Conservation (phyloP, 768 basidiomycete genomes). For the Trametes gibbosa region DNA sequence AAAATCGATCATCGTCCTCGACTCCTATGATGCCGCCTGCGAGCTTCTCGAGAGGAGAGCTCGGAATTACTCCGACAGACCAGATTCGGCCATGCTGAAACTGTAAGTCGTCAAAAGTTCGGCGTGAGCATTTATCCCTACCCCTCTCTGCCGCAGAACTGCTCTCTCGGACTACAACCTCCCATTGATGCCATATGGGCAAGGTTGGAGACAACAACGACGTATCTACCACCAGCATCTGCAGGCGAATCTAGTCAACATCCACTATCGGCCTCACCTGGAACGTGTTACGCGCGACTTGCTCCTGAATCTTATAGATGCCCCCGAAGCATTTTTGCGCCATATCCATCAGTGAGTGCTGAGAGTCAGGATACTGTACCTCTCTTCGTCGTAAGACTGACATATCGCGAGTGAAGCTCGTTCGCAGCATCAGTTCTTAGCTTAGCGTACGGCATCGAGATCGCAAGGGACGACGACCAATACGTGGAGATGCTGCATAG, state of each 20-base stretch:
- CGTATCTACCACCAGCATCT: not conserved
- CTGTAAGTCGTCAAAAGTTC: not conserved
- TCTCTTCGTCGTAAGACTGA: not conserved
- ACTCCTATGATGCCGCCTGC: not conserved
- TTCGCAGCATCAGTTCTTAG: not conserved
- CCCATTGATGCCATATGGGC: not conserved
- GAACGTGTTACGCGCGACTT: not conserved
- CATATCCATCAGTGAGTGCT: not conserved
- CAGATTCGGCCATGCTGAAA: not conserved
- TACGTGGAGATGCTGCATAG: not conserved
- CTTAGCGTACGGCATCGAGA: not conserved
- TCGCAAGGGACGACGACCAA: not conserved
- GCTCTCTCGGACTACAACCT: not conserved
- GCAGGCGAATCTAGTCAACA: not conserved
- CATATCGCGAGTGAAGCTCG: not conserved
- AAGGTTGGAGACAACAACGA: not conserved
- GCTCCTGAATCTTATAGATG: not conserved
- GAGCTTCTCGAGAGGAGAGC: not conserved
- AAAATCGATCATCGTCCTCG: not conserved
- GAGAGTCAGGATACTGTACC: not conserved
- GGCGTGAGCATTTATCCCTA: too few species aligned
- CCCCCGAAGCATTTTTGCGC: not conserved
- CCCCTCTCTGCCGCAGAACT: not conserved
- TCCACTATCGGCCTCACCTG: not conserved
- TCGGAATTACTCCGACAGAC: not conserved